Evolutionary conservation across 106 monocot species (phyloP).

Genomic region (Narthecium ossifragum): DNA sequence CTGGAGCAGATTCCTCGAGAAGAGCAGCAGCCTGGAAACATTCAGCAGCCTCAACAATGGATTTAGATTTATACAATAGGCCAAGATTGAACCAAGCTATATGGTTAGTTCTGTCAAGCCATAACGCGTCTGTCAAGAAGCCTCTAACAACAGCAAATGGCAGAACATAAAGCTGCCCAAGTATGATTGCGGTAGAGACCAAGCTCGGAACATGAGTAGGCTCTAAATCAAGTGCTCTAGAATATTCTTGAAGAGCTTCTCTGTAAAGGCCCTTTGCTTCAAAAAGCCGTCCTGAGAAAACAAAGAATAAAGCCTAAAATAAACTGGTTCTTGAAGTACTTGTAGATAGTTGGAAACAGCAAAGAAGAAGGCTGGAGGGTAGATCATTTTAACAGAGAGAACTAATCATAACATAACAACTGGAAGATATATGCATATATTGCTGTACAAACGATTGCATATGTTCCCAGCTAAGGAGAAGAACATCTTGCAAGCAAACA

Average conservation of each 20-base stretch:
- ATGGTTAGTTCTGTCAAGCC: conserved; percentile 68
- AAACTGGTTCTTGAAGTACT: conserved; percentile 30
- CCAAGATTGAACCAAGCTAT: conserved; percentile 82
- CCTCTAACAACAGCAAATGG: conserved; percentile 41
- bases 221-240: conserved; percentile 62
- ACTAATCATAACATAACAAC: too few relatives aligned
- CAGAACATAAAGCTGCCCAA: conserved; percentile 38
- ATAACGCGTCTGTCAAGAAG: conserved; percentile 81
- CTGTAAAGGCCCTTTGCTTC: conserved; percentile 58
- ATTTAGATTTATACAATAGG: conserved; percentile 40
- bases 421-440: too few relatives aligned
- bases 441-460: too few relatives aligned
- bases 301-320: too few relatives aligned
- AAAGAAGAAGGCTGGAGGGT: too few relatives aligned
- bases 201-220: conserved; percentile 76
- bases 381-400: too few relatives aligned
- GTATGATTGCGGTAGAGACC: conserved; percentile 59
- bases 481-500: too few relatives aligned
- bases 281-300: conserved; percentile 49
- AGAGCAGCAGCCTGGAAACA: conserved; percentile 84
- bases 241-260: conserved; percentile 65
- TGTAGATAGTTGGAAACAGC: too few relatives aligned
- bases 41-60: conserved; percentile 58
- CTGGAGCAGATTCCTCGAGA: conserved; percentile 86
- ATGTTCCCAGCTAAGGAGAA: too few relatives aligned